Base-by-base conservation (phyloP, 2,329 filamentous ascomycete genomes). In the Corniculantispora saksenae region DNA sequence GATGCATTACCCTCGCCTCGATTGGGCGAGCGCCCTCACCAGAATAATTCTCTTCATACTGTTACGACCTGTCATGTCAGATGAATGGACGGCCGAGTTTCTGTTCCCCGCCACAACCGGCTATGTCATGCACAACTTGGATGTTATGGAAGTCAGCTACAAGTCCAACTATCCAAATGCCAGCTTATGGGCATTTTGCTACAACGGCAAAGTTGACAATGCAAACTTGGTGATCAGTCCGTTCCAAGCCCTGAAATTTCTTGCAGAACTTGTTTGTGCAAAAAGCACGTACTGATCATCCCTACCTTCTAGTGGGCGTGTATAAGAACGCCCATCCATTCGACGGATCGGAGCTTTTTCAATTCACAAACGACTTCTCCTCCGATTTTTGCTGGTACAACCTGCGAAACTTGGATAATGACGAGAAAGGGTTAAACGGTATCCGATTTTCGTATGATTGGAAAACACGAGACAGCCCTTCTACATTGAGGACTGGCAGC, bases 101-200 rank as follows among this genome's bases (percentile, higher is more conserved):
- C 15, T 57, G 35, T 57, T 57, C 15, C 54, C 54, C 0, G 54
- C 54, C 21, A 57, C 54, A 35, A 57, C 54, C 9, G 54, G 54
- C 54, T 57, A 57, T 38, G 54, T 57, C n/a, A 57, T 57, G 54
- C 54, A 57, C 35, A 57, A 45, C 38, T 19, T 57, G 54, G 54
- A 57, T 38, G 54, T 57, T 35, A 57, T 57, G 54, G 50, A 53
- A 8, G 43, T 59, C n/a, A 59, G 56, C 43, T 50, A 38, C 27
- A 38, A 48, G 13, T 59, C 43, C 19, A 50, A 59, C 43, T 50
- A 38, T 29, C 21, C 43, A 27, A 25, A 59, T 19, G 43, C 56
- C 10, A 48, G 56, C 13, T 25, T 48, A n/a, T 59, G 56, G 56
- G n/a, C 27, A 17, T 59, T 59, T 13, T 59, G 56, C 43, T 50